Evolutionary conservation across 371 early-diverging fungal genomes (phyloP), one percentile per base, ranked within the genome.

Genomic region (Zychaea mexicana): DNA sequence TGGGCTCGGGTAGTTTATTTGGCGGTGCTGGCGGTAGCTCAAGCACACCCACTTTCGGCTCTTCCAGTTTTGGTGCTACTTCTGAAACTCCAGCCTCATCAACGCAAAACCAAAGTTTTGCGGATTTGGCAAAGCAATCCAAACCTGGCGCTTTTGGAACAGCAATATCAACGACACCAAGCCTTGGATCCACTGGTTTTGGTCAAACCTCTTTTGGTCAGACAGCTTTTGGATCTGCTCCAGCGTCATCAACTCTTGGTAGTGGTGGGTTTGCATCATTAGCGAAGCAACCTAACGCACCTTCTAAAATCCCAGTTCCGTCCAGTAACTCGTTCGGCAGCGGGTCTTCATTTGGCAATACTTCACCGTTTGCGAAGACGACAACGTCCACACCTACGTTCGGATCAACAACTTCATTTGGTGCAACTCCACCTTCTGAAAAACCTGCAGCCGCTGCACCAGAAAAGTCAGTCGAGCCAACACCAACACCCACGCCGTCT

Each of bases 311-410:
- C 21, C 45, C 56, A 6, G 28, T 56, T 28, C 32, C 57, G 8
- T 27, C 33, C 24, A 24, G 49, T 8, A 6, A 7, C n/a, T 49
- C 7, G 21, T 33, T 33, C 56, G 19, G 12, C 31, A 33, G 9
- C 65, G n/a, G n/a, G n/a, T n/a, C 73, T 17, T 46, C 76, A 8
- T 58, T 65, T 64, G 62, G 65, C 26, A 21, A 58, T 21, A 32
- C 67, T 30, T 21, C 64, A 21, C 42, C 52, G 17, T 33, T 46
- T 5, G 49, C 52, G 1, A 42, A 42, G 1, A 0, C 42, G n/a
- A 36, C 36, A n/a, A 22, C 64, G 10, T 28, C 67, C 7, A 13
- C 60, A 49, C 53, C 61, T 46, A 19, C 62, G 9, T 62, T 62
- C 54, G 62, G 54, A 49, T 24, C 49, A 3, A 39, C 62, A 9